A percentile compares a stretch with the other conserved stretches of the same genome.
These are phyloP conservation scores for Fusarium sp. DNA, from an alignment of 2,329 filamentous ascomycete genomes.

Conservation along the genomic window DNA sequence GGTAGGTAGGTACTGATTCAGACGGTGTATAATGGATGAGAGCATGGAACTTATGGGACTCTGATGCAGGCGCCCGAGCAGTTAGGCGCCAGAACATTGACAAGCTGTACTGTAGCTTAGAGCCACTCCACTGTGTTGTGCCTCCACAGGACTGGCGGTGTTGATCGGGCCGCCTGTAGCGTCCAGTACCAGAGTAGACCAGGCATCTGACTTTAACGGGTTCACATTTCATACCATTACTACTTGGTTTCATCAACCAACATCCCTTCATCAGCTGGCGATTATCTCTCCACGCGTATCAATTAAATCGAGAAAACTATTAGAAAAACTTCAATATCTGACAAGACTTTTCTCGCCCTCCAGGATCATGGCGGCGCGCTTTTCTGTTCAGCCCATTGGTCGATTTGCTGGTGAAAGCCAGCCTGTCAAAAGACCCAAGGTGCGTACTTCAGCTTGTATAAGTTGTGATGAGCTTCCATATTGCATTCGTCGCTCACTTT, in stretches of 20 bases:
- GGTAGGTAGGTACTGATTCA: too few relatives aligned
- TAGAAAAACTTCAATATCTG: background rate
- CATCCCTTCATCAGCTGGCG: background rate
- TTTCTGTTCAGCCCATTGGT: slow-evolving; percentile 75
- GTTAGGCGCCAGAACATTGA: background rate
- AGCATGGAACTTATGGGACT: background rate
- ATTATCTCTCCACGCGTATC: background rate
- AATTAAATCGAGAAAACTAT: background rate
- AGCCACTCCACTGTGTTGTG: background rate
- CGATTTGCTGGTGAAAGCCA: slow-evolving; percentile 76
- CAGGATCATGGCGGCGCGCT: slow-evolving; percentile 53
- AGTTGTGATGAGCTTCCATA: background rate
- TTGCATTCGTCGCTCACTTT: background rate
- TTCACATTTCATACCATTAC: background rate
- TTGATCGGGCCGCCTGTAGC: slow-evolving; percentile 15
- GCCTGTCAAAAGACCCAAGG: slow-evolving; percentile 79
- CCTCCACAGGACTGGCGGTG: slow-evolving; percentile 8
- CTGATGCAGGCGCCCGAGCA: background rate
- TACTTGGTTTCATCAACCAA: background rate
- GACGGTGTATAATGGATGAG: background rate
- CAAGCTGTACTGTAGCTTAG: background rate
- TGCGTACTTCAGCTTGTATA: slow-evolving; percentile 49
- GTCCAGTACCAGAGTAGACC: background rate
- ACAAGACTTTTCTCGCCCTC: background rate
- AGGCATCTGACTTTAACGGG: background rate